Evolutionary conservation across 176 grass and related monocot species (phyloP).

Genomic region (Chloris gayana): DNA sequence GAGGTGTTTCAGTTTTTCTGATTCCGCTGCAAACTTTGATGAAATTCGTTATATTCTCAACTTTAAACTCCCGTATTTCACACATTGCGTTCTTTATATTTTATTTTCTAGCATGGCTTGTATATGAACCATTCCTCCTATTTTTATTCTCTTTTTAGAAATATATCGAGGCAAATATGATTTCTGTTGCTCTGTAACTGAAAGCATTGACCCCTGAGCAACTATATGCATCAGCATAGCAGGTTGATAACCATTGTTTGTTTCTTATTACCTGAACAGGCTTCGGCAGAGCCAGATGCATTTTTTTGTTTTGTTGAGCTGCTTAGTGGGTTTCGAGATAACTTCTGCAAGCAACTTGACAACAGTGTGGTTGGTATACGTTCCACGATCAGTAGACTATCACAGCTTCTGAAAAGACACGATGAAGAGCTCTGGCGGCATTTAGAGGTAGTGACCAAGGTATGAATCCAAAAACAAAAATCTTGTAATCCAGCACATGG

Average conservation of each 20-base stretch:
- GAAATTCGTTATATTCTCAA: not conserved
- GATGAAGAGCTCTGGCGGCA: constrained; percentile 99
- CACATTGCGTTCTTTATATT: not conserved
- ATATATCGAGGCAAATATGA: not conserved
- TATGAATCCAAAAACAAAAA: constrained; percentile 36
- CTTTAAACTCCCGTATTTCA: not conserved
- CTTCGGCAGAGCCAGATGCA: constrained; percentile 67
- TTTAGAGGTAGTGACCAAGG: constrained; percentile 91
- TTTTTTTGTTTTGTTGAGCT: constrained; percentile 97
- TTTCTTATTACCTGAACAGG: constrained; percentile 44
- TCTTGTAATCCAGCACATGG: not conserved
- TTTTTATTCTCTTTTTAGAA: constrained; percentile 23
- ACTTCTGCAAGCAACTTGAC: constrained; percentile 98
- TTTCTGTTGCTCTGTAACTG: not conserved
- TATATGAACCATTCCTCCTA: too few species aligned
- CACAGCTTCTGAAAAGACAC: constrained; percentile 87
- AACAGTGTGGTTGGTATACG: constrained; percentile 92
- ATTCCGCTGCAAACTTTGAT: constrained; percentile 18
- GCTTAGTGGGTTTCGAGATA: constrained; percentile 90
- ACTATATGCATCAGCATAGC: constrained; percentile 7
- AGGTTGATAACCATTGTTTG: not conserved
- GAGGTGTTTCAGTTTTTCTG: not conserved
- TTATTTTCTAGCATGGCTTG: not conserved
- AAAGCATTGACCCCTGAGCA: not conserved
- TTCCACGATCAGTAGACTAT: constrained; percentile 80